Base-by-base conservation (phyloP, 495 filamentous ascomycete species). In the Terfezia boudieri region DNA sequence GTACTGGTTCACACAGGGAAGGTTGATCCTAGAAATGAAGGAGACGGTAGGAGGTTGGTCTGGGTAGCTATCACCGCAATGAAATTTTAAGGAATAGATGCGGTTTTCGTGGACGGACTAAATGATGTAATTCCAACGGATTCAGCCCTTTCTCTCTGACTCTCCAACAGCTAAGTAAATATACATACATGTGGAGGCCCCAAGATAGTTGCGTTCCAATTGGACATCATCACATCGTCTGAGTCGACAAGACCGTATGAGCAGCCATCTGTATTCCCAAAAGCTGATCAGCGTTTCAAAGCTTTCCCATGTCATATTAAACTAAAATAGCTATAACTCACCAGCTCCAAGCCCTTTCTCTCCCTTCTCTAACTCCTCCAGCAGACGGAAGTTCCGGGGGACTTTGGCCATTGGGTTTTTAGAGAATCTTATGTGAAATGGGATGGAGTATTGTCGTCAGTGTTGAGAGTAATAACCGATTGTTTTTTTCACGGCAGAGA, bases 321-420 rank as follows among this genome's bases (percentile, higher is more conserved):
- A 36, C 43, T 14, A 38, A 0, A 8, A 54, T 52, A 11, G 36
- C 55, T 11, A 17, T 38, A 52, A 58, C 68, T 53, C 66, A 94
- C 89, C 89, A 71, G 89, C 87, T 61, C 92, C 88, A 51, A 89
- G 73, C 49, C 92, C 90, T 68, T 96, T 98, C 73, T 98, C 90
- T 59, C 90, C 90, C 72, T 95, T 96, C 73, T 98, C 90, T 3
- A 98, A 75, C 78, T 98, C 90, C 66, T 94, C 92, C 17, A 98
- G 76, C 60, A 98, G 78, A 60, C 88, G 77, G 65, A 98, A 98
- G 70, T 96, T 96, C 63, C 90, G 75, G 41, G 90, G 90, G 37
- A 98, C 75, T 64, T 92, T 93, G 38, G 90, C 84, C 51, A 75
- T 68, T 81, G 85, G 86, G 23, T 41, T 74, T n/a, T 65, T 52